phyloP scores from a whole-genome alignment of 2,329 filamentous ascomycete genomes.

The Aspergillus ibericus region DNA sequence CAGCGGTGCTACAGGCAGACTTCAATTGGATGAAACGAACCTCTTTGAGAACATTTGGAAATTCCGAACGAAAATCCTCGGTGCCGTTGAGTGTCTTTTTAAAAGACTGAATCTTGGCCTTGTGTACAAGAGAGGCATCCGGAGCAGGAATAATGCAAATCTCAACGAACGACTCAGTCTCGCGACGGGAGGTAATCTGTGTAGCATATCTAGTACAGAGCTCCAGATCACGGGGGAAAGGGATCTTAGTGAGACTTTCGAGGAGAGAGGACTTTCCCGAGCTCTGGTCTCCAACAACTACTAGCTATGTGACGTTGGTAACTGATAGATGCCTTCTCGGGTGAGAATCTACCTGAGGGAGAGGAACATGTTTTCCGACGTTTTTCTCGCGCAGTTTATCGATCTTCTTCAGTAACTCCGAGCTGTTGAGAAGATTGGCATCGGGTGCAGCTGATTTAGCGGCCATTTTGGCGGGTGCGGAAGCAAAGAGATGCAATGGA shows the following conservation, averaged over 20 bases:
- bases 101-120: conserved; percentile 26
- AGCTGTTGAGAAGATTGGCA: background rate
- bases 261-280: conserved; percentile 39
- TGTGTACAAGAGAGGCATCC: conserved; percentile 18
- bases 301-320: conserved; percentile 24
- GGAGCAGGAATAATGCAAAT: conserved; percentile 38
- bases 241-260: conserved; percentile 32
- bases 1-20: background rate
- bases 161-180: background rate
- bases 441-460: background rate
- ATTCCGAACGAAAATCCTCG: conserved; percentile 17
- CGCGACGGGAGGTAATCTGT: conserved; percentile 46
- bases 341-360: conserved; percentile 22
- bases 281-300: conserved; percentile 44
- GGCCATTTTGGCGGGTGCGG: background rate
- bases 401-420: conserved; percentile 30
- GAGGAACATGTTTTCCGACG: conserved; percentile 29
- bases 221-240: conserved; percentile 34
- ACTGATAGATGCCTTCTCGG: too few relatives aligned
- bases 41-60: conserved; percentile 27
- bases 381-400: conserved; percentile 35
- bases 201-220: conserved; percentile 50
- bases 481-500: background rate
- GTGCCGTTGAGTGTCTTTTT: background rate
- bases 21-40: conserved; percentile 15